A percentile compares a stretch with the other conserved stretches of the same genome.
Conservation (phyloP, 2,329 filamentous ascomycete genomes). For the Myrmaecium sp. region DNA sequence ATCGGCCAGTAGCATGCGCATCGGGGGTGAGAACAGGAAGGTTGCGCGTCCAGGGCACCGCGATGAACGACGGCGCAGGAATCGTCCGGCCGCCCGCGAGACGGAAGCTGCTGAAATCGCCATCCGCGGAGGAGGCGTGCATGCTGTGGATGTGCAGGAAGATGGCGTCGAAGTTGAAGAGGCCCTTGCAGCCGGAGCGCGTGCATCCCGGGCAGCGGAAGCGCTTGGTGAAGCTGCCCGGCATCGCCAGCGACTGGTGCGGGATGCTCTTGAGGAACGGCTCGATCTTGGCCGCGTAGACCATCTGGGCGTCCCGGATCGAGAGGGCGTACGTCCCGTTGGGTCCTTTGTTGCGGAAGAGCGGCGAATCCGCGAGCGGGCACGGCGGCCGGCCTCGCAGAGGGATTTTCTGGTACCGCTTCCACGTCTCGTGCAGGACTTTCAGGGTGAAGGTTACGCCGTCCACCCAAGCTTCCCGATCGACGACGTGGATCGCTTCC, state of each 20-base stretch:
- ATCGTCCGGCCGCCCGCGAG: conserved; percentile 2
- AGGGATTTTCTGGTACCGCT: conserved; percentile 6
- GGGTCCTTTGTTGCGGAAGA: conserved; percentile 2
- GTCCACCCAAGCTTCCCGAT: conserved; percentile 8
- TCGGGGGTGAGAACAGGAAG: conserved; percentile 15
- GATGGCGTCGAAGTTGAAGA: conserved; percentile 8
- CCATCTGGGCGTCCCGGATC: conserved; percentile 15
- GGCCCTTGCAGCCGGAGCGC: conserved; percentile 8
- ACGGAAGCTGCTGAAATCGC: conserved; percentile 12
- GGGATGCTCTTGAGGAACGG: conserved; percentile 6
- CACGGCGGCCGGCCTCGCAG: conserved; percentile 2
- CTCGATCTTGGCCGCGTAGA: conserved; percentile 11
- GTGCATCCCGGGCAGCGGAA: conserved; percentile 15
- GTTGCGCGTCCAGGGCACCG: conserved; percentile 14
- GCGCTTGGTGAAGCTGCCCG: conserved; percentile 6
- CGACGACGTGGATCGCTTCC: neutral
- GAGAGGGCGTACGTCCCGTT: conserved; percentile 11
- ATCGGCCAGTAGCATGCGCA: conserved; percentile 10
- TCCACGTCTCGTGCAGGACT: conserved; percentile 11
- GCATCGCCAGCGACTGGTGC: conserved; percentile 1
- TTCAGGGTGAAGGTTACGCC: conserved; percentile 14
- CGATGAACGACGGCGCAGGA: conserved; percentile 5
- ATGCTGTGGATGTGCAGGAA: conserved; percentile 14
- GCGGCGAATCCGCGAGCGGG: conserved; percentile 5
- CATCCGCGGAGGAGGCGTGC: conserved; percentile 10